phyloP scores from a whole-genome alignment of 805 yeast genomes.

The Candida ovalis region DNA sequence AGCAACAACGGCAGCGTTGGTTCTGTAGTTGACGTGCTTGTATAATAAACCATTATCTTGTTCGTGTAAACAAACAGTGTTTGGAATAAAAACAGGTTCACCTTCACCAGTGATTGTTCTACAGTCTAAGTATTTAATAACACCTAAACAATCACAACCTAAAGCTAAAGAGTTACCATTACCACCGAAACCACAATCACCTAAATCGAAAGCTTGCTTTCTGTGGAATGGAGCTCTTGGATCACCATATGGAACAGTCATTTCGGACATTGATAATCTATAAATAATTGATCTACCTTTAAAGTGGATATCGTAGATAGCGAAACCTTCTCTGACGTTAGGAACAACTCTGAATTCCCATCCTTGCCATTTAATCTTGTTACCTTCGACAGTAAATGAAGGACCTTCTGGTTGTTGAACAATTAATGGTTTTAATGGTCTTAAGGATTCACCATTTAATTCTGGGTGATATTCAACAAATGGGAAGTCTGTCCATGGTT shows the following conservation, averaged over 20 bases:
- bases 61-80: constrained; percentile 77
- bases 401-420: constrained; percentile 79
- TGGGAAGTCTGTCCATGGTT: constrained; percentile 56
- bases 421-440: constrained; percentile 67
- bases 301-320: constrained; percentile 65
- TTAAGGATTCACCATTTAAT: constrained; percentile 48
- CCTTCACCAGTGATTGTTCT: constrained; percentile 54
- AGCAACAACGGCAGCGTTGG: constrained; percentile 62
- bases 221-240: constrained; percentile 81
- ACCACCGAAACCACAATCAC: constrained; percentile 81
- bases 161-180: constrained; percentile 63
- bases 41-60: constrained; percentile 72
- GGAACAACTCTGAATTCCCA: constrained; percentile 75
- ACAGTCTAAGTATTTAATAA: constrained; percentile 69
- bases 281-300: constrained; percentile 75
- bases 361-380: constrained; percentile 73
- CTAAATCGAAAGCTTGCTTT: constrained; percentile 83
- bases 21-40: constrained; percentile 80
- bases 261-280: constrained; percentile 70
- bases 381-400: constrained; percentile 56
- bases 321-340: constrained; percentile 77
- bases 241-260: constrained; percentile 88
- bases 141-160: constrained; percentile 83
- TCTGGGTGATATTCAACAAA: constrained; percentile 74
- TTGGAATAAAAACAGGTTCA: constrained; percentile 58